Conservation (phyloP, 2,329 filamentous ascomycete species). For the Capronia americana region DNA sequence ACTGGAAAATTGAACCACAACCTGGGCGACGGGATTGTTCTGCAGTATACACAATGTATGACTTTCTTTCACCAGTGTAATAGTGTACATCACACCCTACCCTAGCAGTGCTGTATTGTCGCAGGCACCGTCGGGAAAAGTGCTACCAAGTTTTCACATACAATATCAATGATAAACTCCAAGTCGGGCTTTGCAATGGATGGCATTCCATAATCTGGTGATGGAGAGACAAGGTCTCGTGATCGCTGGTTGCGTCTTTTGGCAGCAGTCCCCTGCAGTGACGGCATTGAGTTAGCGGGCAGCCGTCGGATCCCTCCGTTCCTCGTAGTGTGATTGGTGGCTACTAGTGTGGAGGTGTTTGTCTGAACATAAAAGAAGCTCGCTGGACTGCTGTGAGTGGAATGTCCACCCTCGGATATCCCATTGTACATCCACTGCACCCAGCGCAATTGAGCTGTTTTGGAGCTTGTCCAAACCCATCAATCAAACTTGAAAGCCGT, state of each 20-base stretch:
- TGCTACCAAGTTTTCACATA: constrained; percentile 7
- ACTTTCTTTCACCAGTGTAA: constrained; percentile 5
- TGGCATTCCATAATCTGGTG: constrained; percentile 12
- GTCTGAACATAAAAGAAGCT: constrained; percentile 17
- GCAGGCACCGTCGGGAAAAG: neutral
- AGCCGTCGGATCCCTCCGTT: constrained; percentile 9
- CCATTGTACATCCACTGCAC: constrained; percentile 3
- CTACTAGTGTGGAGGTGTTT: constrained; percentile 11
- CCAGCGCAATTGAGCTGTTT: constrained; percentile 13
- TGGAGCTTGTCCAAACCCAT: constrained; percentile 16
- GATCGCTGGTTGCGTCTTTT: constrained; percentile 3
- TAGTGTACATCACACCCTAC: constrained; percentile 17
- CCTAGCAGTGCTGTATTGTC: neutral
- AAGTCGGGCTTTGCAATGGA: neutral
- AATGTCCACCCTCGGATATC: constrained; percentile 13
- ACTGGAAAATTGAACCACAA: constrained; percentile 9
- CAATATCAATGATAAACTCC: constrained; percentile 8
- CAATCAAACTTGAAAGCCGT: constrained; percentile 4
- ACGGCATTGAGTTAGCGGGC: constrained; percentile 8
- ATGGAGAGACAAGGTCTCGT: constrained; percentile 13
- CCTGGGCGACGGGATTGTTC: neutral
- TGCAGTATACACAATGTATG: neutral
- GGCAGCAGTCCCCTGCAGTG: neutral
- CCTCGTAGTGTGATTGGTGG: constrained; percentile 9
- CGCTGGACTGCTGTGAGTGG: constrained; percentile 6